Evolutionary conservation across 192 early-diverging fungal genomes (phyloP).

Genomic region (Kickxella alabastrina): DNA sequence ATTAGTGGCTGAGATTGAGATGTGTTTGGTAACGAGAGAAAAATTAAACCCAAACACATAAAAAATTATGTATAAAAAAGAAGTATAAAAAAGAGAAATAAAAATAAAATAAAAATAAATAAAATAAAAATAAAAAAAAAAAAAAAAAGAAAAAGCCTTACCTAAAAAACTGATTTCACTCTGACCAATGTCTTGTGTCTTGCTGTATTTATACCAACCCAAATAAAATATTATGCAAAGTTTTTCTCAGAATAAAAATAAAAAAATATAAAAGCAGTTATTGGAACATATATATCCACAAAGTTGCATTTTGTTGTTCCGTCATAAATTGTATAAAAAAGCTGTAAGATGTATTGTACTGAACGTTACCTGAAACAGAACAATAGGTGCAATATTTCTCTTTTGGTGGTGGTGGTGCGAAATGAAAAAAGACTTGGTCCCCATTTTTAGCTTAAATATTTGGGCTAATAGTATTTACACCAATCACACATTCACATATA

Average conservation of each 20-base stretch:
- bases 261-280: background rate
- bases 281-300: background rate
- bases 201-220: background rate
- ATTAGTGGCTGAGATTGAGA: no score
- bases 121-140: conserved; percentile 4
- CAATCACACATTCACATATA: no score
- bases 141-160: conserved; percentile 2
- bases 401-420: no score
- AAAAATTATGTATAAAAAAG: background rate
- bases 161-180: background rate
- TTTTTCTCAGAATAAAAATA: background rate
- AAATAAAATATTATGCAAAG: background rate
- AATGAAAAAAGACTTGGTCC: no score
- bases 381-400: no score
- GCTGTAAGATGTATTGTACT: no score
- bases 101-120: conserved; percentile 7
- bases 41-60: background rate
- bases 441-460: no score
- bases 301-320: no score
- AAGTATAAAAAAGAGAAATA: conserved; percentile 1
- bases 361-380: no score
- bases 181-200: background rate
- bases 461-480: no score
- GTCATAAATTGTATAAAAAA: no score
- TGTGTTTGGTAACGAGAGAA: background rate